Evolutionary conservation across 2,329 filamentous ascomycete genomes (phyloP), one percentile per base, ranked within the genome.

Genomic region (Fusarium guadeloupense): DNA sequence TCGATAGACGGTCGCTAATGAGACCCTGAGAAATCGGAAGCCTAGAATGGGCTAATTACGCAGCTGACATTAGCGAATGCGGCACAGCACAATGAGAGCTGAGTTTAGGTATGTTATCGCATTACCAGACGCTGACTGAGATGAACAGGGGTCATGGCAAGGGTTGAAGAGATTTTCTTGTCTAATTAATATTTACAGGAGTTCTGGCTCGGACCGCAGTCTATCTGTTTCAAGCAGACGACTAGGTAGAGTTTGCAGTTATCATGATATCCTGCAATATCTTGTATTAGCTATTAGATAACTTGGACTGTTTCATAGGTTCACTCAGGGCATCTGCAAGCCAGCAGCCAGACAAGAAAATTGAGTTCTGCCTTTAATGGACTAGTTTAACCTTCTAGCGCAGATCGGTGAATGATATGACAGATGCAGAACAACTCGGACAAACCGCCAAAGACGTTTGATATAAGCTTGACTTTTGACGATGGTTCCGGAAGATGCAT

Each of bases 301-400:
- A 30, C 6, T 30, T 12, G 8, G 28, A 28, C 38, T 46, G 37
- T 26, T 50, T 16, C 28, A 37, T 26, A 13, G 46, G 48, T 53
- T 53, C 53, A 50, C 50, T 31, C 44, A 42, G 12, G 20, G 25
- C 46, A 55, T 35, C 50, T 50, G 37, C 19, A 37, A 34, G 33
- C 16, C 53, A 25, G 28, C 13, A 31, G 44, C 21, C 38, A 21
- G 37, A 14, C 13, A 37, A 45, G 28, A 42, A 41, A 23, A 25
- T 34, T 51, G 31, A 39, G 49, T 60, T 64, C 62, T 65, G 53
- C 62, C 61, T 44, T 20, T 41, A 60, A 34, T 28, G 52, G 52
- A 23, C 39, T 64, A 58, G 52, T 37, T 44, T 16, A 8, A n/a
- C 23, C 25, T 23, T 54, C 38, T 64, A 62, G 39, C 45, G 61